Evolutionary conservation across 768 basidiomycete genomes (phyloP).

Genomic region (Pisolithus albus): DNA sequence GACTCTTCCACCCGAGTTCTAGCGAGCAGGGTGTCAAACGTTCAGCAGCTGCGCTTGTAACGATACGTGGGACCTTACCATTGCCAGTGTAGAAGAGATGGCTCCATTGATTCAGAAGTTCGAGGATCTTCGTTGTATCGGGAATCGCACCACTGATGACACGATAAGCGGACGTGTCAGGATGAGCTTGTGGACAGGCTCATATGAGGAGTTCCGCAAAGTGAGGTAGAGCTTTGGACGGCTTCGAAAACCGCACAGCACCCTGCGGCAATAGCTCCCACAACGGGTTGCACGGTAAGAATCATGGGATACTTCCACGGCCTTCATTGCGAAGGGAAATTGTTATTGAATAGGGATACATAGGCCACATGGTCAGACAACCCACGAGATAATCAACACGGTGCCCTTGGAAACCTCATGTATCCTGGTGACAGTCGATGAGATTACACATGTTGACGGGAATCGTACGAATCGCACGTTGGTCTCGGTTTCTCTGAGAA

Average conservation of each 20-base stretch:
- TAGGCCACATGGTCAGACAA: not conserved
- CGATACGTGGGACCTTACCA: constrained; percentile 18
- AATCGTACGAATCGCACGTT: constrained; percentile 14
- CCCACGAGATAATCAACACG: constrained; percentile 55
- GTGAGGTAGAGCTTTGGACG: constrained; percentile 50
- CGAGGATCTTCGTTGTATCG: constrained; percentile 31
- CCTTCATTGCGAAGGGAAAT: constrained; percentile 22
- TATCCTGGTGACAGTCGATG: constrained; percentile 20
- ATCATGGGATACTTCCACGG: constrained; percentile 66
- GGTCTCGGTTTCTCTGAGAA: constrained; percentile 46
- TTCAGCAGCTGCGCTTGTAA: constrained; percentile 20
- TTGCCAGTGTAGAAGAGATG: constrained; percentile 36
- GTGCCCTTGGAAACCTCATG: constrained; percentile 55
- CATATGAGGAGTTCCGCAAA: constrained; percentile 44
- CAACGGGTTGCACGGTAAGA: constrained; percentile 48
- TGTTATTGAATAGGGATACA: not conserved
- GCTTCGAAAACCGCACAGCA: constrained; percentile 60
- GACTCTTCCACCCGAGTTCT: constrained; percentile 36
- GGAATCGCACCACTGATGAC: constrained; percentile 45
- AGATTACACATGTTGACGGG: not conserved
- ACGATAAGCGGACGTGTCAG: constrained; percentile 43
- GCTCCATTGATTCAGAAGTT: constrained; percentile 20
- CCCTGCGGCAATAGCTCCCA: constrained; percentile 71
- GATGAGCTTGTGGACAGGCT: constrained; percentile 51
- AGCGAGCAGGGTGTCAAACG: constrained; percentile 30